Evolutionary conservation across 2,329 filamentous ascomycete species (phyloP), one percentile per base, ranked within the genome.

Genomic region (Verticillium zaregamsianum): DNA sequence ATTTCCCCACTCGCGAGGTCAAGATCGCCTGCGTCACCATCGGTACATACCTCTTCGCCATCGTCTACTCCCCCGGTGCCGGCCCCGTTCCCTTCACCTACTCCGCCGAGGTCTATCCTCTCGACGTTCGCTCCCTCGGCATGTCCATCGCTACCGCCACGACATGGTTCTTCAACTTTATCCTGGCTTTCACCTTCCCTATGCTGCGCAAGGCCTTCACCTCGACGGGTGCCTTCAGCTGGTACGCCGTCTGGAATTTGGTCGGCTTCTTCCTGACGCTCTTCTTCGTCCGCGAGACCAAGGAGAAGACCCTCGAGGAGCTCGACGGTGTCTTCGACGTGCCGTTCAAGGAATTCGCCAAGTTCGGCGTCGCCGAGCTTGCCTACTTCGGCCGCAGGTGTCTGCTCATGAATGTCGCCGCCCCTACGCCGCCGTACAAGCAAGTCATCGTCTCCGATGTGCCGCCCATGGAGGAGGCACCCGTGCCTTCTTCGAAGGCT

Each of bases 81-180:
- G 87, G 87, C 0, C 79, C 78, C 6, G 86, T 89, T 0, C 86
- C 87, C 0, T 89, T 89, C 68, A 88, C 85, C 0, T 90, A 89
- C 70, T 87, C 85, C 0, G 86, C 87, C 23, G 87, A 90, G 70
- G 86, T 85, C 1, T 89, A 88, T 68, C 86, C 86, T 5, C 75
- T 88, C 2, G 87, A 88, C 64, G 82, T 88, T 49, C 83, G 86
- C 17, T 79, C 84, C 2, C 77, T 86, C 58, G 86, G 85, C 49
- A 88, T 88, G 86, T 83, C 83, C 1, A 74, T 87, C 0, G 80
- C 82, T 1, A 83, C 80, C 1, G 80, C 81, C 0, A 83, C 80
- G 2, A 82, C 79, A 0, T 83, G 81, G 80, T 74, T 78, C 61
- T 81, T 78, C 65, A 79, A 78, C 64, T 76, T 76, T 20, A 25